A percentile compares a stretch with the other conserved stretches of the same genome.
Conservation (phyloP, 805 yeast genomes). For the Komagataella kurtzmanii region DNA sequence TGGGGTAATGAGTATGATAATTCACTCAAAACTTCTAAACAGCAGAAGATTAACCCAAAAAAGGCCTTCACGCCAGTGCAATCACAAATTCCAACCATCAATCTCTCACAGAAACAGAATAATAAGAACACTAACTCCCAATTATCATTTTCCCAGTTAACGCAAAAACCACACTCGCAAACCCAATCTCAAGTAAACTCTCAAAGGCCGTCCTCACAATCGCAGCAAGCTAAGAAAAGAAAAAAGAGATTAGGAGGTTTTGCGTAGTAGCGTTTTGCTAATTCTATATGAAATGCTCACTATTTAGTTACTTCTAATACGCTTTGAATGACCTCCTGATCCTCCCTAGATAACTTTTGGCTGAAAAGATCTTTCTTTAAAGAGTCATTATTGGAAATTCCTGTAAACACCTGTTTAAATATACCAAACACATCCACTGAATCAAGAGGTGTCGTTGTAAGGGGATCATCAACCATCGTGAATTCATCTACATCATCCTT, state of each 20-base stretch:
- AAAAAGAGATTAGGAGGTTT: constrained; percentile 38
- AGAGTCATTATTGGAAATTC: constrained; percentile 2
- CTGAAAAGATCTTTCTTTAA: not conserved
- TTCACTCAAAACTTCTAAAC: not conserved
- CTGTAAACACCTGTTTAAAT: constrained; percentile 40
- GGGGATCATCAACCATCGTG: constrained; percentile 71
- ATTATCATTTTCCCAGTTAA: constrained; percentile 17
- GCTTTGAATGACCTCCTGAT: not conserved
- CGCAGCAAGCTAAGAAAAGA: constrained; percentile 13
- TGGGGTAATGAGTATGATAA: not conserved
- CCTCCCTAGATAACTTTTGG: not conserved
- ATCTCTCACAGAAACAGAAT: constrained; percentile 1
- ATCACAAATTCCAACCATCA: constrained; percentile 2
- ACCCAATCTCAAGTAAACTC: not conserved
- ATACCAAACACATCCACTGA: constrained; percentile 55
- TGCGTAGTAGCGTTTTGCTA: constrained; percentile 15
- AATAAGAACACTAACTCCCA: constrained; percentile 10
- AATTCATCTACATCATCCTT: constrained; percentile 44
- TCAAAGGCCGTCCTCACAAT: not conserved
- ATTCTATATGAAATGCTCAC: not conserved
- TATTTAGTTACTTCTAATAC: not conserved
- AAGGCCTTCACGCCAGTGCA: not conserved
- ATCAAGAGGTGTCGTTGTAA: constrained; percentile 71
- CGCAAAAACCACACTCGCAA: constrained; percentile 6
- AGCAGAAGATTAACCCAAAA: not conserved